Evolutionary conservation across 306 rosid genomes (phyloP).

Genomic region (Nissolia schottii): DNA sequence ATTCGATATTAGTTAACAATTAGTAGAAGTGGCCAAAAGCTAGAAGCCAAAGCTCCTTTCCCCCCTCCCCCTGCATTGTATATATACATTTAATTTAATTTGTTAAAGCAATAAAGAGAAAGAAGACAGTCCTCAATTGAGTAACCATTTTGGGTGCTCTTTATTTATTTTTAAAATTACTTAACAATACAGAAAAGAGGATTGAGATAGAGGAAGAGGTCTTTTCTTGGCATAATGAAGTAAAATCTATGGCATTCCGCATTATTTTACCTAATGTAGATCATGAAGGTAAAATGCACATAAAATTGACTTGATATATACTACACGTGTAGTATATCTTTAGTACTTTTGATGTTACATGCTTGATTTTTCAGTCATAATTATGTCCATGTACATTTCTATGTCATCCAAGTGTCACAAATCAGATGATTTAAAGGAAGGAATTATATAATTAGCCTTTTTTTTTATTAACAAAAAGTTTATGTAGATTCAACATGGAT

Average conservation of each 20-base stretch:
- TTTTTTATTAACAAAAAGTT: too few species aligned
- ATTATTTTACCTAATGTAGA: not conserved
- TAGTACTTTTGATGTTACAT: slow-evolving; percentile 1
- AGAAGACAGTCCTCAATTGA: not conserved
- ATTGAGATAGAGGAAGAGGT: not conserved
- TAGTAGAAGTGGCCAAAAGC: slow-evolving; percentile 16
- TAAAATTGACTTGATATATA: not conserved
- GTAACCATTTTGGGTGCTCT: not conserved
- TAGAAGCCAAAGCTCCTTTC: slow-evolving; percentile 17
- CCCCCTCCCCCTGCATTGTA: not conserved
- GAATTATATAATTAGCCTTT: too few species aligned
- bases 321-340: slow-evolving; percentile 4
- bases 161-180: not conserved
- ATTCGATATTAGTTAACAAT: slow-evolving; percentile 2
- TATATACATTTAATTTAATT: not conserved
- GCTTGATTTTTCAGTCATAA: not conserved
- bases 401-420: slow-evolving; percentile 16
- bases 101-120: slow-evolving; percentile 1
- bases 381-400: not conserved
- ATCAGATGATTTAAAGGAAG: slow-evolving; percentile 1
- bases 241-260: not conserved
- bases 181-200: not conserved
- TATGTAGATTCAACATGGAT: too few species aligned
- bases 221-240: not conserved
- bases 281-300: not conserved